Evolutionary conservation across 208 protist species (phyloP).

Genomic region (Vickermania spadyakhi): DNA sequence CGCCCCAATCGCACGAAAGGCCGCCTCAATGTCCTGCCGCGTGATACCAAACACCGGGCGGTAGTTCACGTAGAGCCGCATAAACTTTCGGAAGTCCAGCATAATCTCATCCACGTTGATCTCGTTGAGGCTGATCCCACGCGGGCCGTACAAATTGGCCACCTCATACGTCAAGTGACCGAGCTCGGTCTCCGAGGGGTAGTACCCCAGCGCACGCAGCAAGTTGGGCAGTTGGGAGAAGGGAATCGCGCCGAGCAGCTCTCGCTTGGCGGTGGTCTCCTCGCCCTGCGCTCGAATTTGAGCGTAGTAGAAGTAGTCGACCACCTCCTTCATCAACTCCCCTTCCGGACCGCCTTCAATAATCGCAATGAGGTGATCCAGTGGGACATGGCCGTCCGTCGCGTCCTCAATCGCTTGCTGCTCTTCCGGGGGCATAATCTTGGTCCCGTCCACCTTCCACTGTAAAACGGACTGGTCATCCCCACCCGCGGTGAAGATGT

Average conservation of each 20-base stretch:
- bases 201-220: slow-evolving; percentile 93
- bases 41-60: slow-evolving; percentile 88
- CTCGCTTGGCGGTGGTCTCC: slow-evolving; percentile 87
- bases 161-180: slow-evolving; percentile 91
- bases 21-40: slow-evolving; percentile 79
- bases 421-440: slow-evolving; percentile 21
- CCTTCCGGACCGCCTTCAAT: slow-evolving; percentile 90
- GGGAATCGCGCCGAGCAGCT: slow-evolving; percentile 84
- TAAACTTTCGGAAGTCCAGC: slow-evolving; percentile 87
- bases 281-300: slow-evolving; percentile 92
- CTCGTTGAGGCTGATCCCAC: slow-evolving; percentile 44
- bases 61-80: slow-evolving; percentile 94
- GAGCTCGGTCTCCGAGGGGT: slow-evolving; percentile 91
- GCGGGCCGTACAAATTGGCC: slow-evolving; percentile 64
- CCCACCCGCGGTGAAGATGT: slow-evolving; percentile 89
- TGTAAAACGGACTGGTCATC: slow-evolving; percentile 86
- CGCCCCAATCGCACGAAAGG: slow-evolving; percentile 78
- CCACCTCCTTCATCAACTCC: slow-evolving; percentile 88
- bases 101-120: slow-evolving; percentile 68
- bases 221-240: slow-evolving; percentile 91
- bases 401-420: slow-evolving; percentile 1
- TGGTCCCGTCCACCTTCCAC: slow-evolving; percentile 67
- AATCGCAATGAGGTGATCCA: slow-evolving; percentile 79
- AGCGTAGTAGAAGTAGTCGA: slow-evolving; percentile 96
- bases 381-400: slow-evolving; percentile 27